These are phyloP conservation scores for Candida patagonica DNA, from an alignment of 805 yeast genomes.

Conservation along the genomic window DNA sequence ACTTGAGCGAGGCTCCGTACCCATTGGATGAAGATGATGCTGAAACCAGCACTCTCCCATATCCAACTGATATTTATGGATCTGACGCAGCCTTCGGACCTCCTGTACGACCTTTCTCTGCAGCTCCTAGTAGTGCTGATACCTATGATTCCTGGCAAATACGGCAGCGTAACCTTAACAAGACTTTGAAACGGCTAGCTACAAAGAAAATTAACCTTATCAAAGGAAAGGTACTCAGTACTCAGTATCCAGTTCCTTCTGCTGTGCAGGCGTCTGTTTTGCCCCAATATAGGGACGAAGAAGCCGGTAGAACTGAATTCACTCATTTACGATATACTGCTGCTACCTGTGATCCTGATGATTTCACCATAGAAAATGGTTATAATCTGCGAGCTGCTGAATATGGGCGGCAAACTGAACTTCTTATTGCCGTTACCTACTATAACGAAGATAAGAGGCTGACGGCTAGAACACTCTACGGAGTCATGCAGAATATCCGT, in stretches of 20 bases:
- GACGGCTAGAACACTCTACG: slow-evolving; percentile 53
- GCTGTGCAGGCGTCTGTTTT: slow-evolving; percentile 31
- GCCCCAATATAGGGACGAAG: slow-evolving; percentile 33
- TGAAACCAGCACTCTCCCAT: neutral
- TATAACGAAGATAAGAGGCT: slow-evolving; percentile 58
- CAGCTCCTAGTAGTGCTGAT: slow-evolving; percentile 10
- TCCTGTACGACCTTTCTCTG: slow-evolving; percentile 8
- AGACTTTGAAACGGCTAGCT: slow-evolving; percentile 23
- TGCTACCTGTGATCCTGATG: slow-evolving; percentile 62
- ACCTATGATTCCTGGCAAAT: slow-evolving; percentile 18
- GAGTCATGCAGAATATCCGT: slow-evolving; percentile 54
- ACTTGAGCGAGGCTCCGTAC: slow-evolving; percentile 6
- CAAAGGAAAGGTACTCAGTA: slow-evolving; percentile 27
- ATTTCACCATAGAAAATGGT: slow-evolving; percentile 43
- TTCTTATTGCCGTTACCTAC: slow-evolving; percentile 55
- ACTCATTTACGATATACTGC: slow-evolving; percentile 55
- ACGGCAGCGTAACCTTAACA: slow-evolving; percentile 26
- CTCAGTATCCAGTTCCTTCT: slow-evolving; percentile 33
- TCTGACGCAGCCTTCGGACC: slow-evolving; percentile 3
- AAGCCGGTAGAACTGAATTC: slow-evolving; percentile 40
- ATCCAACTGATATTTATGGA: neutral
- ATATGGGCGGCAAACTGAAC: slow-evolving; percentile 50
- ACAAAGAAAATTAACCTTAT: slow-evolving; percentile 32
- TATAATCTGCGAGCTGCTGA: slow-evolving; percentile 48
- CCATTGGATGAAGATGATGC: slow-evolving; percentile 7